Percentiles rank a stretch among this genome's conserved stretches.
phyloP scores from a whole-genome alignment of 805 yeast genomes.

The Ogataea nakhonphanomensis region DNA sequence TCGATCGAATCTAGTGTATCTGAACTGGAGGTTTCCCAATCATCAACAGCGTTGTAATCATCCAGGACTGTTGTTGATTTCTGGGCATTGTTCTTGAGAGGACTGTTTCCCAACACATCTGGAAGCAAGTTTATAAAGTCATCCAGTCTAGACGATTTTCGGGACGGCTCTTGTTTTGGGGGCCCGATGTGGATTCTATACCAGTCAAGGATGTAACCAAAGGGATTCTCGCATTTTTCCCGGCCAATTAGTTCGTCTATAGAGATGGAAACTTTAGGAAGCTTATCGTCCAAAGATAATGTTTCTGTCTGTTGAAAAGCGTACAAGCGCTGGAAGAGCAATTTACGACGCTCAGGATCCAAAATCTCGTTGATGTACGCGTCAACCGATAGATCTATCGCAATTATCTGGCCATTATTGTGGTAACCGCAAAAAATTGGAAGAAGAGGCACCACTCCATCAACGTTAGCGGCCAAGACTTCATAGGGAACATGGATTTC shows the following conservation, averaged over 20 bases:
- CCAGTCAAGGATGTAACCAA: background rate
- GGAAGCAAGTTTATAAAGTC: no score
- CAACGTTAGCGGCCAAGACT: background rate
- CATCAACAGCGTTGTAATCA: no score
- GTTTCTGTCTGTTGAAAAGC: constrained; percentile 2
- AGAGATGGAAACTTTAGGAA: background rate
- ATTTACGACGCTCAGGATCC: constrained; percentile 3
- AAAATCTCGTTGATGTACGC: constrained; percentile 4
- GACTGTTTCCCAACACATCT: no score
- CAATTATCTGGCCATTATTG: background rate
- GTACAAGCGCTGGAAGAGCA: constrained; percentile 20
- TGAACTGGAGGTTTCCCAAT: background rate
- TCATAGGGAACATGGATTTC: background rate
- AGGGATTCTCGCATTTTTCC: background rate
- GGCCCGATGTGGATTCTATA: background rate
- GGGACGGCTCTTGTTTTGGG: no score
- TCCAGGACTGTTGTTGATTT: no score
- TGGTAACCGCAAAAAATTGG: constrained; percentile 20
- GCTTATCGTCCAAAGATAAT: background rate
- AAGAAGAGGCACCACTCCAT: constrained; percentile 15
- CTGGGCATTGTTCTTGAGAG: no score
- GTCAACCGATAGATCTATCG: constrained; percentile 16
- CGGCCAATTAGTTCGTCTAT: background rate
- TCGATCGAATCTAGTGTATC: background rate
- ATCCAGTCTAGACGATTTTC: no score